Evolutionary conservation across 805 yeast genomes (phyloP), one percentile per base, ranked within the genome.

Genomic region (Nakazawaea wickerhamii): DNA sequence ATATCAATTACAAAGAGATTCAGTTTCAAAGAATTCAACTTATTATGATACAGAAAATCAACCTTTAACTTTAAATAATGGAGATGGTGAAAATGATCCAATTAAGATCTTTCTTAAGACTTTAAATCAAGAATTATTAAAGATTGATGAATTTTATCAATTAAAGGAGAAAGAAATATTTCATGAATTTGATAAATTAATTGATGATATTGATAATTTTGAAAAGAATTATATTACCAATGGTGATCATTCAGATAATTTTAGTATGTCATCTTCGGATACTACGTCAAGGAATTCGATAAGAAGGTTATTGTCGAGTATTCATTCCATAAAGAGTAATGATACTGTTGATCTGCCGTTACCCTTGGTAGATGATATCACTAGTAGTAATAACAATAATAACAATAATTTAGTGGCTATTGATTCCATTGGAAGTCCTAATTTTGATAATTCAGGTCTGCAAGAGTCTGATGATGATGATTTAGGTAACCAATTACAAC

Each of bases 1-100:
- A 22, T 91, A 90, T 60, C 70, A 80, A 14, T 69, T 91, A 36
- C 97, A 93, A 57, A 72, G 90, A 54, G 88, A 84, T 28, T 47
- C 58, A 36, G 38, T 38, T 64, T 60, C 46, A 52, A 61, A 38
- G 10, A 25, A 14, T 8, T 59, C 57, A 5, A 47, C 51, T 13
- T 44, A 43, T 21, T 42, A 48, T 19, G 59, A 58, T 33, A 26
- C 52, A 3, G 64, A 55, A 27, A 46, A 50, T 21, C 54, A 55
- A 18, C 55, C 57, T n/a, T 58, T 63, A 27, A 41, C 44, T 13
- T 15, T 28, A 19, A 36, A 36, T 14, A 22, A 36, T 7, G 44
- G 53, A 5, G 41, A 28, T 43, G 51, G 61, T 8, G 55, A 61
- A 44, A 53, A 60, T 2, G 79, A 77, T 45, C 80, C 86, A 5